Conservation (phyloP, 306 rosid species). For the Cucumis cinereus region DNA sequence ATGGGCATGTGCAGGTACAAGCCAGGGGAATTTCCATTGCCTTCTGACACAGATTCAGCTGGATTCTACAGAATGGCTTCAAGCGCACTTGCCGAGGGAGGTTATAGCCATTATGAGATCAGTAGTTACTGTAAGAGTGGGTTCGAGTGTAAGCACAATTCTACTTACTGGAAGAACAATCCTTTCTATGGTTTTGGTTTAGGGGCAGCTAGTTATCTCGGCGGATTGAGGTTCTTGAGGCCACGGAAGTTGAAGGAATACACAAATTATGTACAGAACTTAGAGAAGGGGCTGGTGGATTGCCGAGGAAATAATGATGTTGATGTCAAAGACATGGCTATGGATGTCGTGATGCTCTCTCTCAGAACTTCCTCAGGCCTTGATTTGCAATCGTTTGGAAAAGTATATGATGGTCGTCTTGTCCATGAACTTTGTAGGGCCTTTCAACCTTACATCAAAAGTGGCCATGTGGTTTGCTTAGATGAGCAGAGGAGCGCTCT, state of each 20-base stretch:
- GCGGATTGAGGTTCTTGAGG: slow-evolving; percentile 71
- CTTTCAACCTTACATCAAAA: slow-evolving; percentile 54
- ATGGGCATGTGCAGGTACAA: slow-evolving; percentile 44
- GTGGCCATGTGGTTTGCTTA: slow-evolving; percentile 70
- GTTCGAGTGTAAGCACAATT: slow-evolving; percentile 76
- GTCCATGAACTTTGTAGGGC: slow-evolving; percentile 44
- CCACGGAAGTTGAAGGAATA: slow-evolving; percentile 61
- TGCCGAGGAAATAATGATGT: slow-evolving; percentile 15
- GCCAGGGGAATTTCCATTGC: slow-evolving; percentile 82
- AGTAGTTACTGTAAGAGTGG: slow-evolving; percentile 83
- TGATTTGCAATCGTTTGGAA: slow-evolving; percentile 45
- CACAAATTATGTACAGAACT: slow-evolving; percentile 40
- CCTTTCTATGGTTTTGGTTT: slow-evolving; percentile 87
- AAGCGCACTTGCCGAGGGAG: slow-evolving; percentile 40
- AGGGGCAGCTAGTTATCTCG: slow-evolving; percentile 72
- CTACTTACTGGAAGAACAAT: slow-evolving; percentile 75
- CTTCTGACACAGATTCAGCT: slow-evolving; percentile 70
- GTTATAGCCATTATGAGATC: slow-evolving; percentile 71
- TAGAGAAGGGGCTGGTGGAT: slow-evolving; percentile 53
- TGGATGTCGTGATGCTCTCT: slow-evolving; percentile 80
- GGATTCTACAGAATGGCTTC: slow-evolving; percentile 82
- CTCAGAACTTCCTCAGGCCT: slow-evolving; percentile 68
- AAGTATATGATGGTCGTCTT: slow-evolving; percentile 40
- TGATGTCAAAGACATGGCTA: slow-evolving; percentile 44
- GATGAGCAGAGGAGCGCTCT: slow-evolving; percentile 38